Conservation (phyloP, 352 stramenopile genomes). For the Pythium coloratum region DNA sequence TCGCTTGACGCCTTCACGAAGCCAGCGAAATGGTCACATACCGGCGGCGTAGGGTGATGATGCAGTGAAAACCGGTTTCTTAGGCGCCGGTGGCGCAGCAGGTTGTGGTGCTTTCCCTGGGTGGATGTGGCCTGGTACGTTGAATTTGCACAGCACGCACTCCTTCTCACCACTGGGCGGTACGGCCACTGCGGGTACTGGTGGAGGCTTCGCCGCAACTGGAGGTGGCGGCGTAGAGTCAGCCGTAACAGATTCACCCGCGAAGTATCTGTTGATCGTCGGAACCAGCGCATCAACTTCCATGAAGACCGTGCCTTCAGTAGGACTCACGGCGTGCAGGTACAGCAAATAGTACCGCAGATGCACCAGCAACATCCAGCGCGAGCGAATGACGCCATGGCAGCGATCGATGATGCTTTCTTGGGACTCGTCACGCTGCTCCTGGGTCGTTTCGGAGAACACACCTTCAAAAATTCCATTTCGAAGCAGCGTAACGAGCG, state of each 20-base stretch:
- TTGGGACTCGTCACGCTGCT: conserved; percentile 23
- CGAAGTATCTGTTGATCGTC: conserved; percentile 44
- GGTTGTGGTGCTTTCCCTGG: conserved; percentile 34
- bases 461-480: conserved; percentile 63
- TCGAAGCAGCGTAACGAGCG: conserved; percentile 47
- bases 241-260: conserved; percentile 9
- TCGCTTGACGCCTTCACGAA: not conserved
- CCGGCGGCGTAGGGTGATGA: conserved; percentile 12
- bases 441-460: conserved; percentile 24
- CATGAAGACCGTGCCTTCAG: conserved; percentile 59
- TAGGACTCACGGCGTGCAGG: conserved; percentile 66
- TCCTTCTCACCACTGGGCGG: conserved; percentile 22
- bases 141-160: conserved; percentile 82
- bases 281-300: conserved; percentile 50
- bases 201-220: not conserved
- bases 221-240: not conserved
- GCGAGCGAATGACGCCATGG: conserved; percentile 48
- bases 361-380: conserved; percentile 53
- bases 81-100: not conserved
- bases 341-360: conserved; percentile 79
- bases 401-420: conserved; percentile 44
- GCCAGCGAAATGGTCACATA: not conserved
- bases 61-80: conserved; percentile 23
- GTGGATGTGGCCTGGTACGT: conserved; percentile 79
- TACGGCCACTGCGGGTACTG: conserved; percentile 15